Conservation (phyloP, 495 filamentous ascomycete species). For the Tuber umbilicatum region DNA sequence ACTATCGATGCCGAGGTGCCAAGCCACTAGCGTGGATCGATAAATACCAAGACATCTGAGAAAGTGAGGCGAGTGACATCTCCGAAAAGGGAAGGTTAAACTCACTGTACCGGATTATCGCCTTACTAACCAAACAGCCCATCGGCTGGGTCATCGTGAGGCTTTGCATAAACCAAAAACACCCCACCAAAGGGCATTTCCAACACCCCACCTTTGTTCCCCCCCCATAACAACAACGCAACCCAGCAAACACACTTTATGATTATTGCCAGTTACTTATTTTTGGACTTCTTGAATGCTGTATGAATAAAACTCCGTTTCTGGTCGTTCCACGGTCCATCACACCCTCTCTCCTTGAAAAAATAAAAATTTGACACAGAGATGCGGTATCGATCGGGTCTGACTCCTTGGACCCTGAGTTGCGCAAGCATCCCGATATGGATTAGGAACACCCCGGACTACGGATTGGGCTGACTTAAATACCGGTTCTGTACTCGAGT, state of each 20-base stretch:
- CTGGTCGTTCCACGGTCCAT: conserved; percentile 24
- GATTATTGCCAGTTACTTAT: conserved; percentile 27
- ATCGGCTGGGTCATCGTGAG: neutral
- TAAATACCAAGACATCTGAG: conserved; percentile 36
- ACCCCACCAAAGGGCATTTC: conserved; percentile 19
- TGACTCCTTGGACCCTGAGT: conserved; percentile 31
- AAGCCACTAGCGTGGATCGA: conserved; percentile 32
- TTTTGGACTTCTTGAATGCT: conserved; percentile 19
- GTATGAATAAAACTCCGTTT: conserved; percentile 16
- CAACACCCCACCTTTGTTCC: conserved; percentile 19
- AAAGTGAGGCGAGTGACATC: conserved; percentile 28
- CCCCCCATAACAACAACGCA: conserved; percentile 17
- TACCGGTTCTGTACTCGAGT: too few species aligned
- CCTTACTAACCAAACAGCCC: neutral
- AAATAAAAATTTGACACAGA: conserved; percentile 27
- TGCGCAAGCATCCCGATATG: conserved; percentile 31
- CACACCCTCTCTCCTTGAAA: conserved; percentile 25
- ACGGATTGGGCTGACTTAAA: neutral
- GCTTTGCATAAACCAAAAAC: conserved; percentile 15
- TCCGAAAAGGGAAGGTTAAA: neutral
- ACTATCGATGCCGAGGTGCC: conserved; percentile 34
- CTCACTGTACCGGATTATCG: neutral
- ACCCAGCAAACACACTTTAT: conserved; percentile 20
- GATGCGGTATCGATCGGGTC: conserved; percentile 7
- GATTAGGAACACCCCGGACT: neutral